These are phyloP conservation scores for Ilyonectria mors-panacis DNA, from an alignment of 2,329 filamentous ascomycete species.

Conservation along the genomic window DNA sequence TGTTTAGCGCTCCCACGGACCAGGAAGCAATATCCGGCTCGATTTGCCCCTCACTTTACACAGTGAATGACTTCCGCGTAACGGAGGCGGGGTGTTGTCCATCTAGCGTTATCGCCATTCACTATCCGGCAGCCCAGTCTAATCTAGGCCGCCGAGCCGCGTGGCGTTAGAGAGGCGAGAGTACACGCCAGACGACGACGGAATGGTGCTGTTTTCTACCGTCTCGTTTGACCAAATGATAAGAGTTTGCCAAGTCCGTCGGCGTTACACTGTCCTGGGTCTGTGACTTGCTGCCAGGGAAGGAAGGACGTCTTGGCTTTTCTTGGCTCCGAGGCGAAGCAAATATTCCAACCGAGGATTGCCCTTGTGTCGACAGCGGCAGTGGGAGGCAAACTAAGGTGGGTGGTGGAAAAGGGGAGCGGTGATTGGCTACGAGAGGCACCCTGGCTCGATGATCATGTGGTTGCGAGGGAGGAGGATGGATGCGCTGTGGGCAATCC, in stretches of 20 bases:
- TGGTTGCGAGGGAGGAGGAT: background rate
- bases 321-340: constrained; percentile 29
- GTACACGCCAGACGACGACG: background rate
- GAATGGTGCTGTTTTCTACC: background rate
- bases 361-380: constrained; percentile 1
- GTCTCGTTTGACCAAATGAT: background rate
- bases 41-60: constrained; percentile 27
- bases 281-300: constrained; percentile 7
- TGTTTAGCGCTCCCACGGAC: constrained; percentile 11
- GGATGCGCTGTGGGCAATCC: background rate
- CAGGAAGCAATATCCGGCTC: constrained; percentile 2
- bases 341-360: constrained; percentile 7
- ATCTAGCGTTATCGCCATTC: constrained; percentile 4
- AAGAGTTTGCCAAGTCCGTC: constrained; percentile 19
- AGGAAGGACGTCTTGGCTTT: constrained; percentile 20
- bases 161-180: constrained; percentile 2
- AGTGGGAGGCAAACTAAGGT: constrained; percentile 2
- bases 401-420: background rate
- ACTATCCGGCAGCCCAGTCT: background rate
- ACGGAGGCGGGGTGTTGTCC: background rate
- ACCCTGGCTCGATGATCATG: background rate
- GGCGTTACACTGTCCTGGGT: constrained; percentile 13
- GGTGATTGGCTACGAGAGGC: background rate
- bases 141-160: background rate
- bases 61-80: background rate